Conservation (phyloP, 768 basidiomycete genomes). For the Roridomyces roridus region DNA sequence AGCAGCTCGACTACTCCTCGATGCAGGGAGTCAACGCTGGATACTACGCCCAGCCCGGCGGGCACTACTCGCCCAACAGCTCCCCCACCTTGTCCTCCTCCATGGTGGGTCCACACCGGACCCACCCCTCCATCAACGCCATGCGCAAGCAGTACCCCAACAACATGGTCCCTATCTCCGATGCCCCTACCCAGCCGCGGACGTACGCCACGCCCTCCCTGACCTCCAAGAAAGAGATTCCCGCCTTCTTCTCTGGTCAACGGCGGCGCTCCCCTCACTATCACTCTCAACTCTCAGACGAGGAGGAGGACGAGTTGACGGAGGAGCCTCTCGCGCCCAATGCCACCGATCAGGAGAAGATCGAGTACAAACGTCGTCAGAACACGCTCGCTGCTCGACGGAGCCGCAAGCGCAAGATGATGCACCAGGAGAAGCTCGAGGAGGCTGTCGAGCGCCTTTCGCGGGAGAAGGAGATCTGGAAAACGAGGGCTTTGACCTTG, state of each 20-base stretch:
- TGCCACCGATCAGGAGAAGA: slow-evolving; percentile 56
- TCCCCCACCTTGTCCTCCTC: slow-evolving; percentile 19
- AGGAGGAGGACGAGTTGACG: slow-evolving; percentile 48
- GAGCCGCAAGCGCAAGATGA: slow-evolving; percentile 67
- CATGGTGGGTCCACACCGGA: slow-evolving; percentile 19
- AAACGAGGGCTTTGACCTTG: slow-evolving; percentile 42
- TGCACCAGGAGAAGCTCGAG: slow-evolving; percentile 65
- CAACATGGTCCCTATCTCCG: slow-evolving; percentile 33
- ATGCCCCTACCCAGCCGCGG: slow-evolving; percentile 68
- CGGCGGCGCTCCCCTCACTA: slow-evolving; percentile 48
- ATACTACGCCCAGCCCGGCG: slow-evolving; percentile 15
- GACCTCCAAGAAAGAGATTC: slow-evolving; percentile 70
- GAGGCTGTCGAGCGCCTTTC: slow-evolving; percentile 48
- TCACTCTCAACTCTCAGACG: slow-evolving; percentile 40
- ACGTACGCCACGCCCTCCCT: slow-evolving; percentile 59
- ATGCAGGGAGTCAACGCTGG: slow-evolving; percentile 19
- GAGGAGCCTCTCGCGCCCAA: slow-evolving; percentile 33
- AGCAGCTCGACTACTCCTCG: slow-evolving; percentile 22
- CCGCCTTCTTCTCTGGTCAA: slow-evolving; percentile 60
- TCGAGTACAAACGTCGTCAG: slow-evolving; percentile 70
- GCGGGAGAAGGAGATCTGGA: slow-evolving; percentile 60
- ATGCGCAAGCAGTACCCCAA: slow-evolving; percentile 24
- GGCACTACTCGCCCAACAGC: slow-evolving; percentile 8
- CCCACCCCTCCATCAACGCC: slow-evolving; percentile 14
- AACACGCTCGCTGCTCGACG: slow-evolving; percentile 78